These are phyloP conservation scores for Globisporangium rhizosaccharum DNA, from an alignment of 352 stramenopile genomes.

Conservation along the genomic window DNA sequence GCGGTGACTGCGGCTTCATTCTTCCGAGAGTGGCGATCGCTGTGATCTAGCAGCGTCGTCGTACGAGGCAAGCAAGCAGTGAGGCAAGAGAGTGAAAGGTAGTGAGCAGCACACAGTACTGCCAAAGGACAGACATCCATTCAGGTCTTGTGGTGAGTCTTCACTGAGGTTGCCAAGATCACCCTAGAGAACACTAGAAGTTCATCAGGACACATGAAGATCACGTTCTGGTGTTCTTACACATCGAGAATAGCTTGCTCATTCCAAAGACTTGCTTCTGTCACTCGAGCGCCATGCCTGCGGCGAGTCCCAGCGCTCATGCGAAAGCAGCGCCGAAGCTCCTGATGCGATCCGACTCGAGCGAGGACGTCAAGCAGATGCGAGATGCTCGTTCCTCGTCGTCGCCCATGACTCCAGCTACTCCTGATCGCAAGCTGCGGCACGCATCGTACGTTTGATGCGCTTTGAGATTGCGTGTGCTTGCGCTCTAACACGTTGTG, in stretches of 20 bases:
- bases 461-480: background rate
- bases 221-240: too few relatives aligned
- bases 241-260: too few relatives aligned
- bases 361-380: background rate
- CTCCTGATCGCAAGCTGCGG: slow-evolving; percentile 1
- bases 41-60: background rate
- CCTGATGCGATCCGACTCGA: slow-evolving; percentile 1
- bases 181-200: too few relatives aligned
- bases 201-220: too few relatives aligned
- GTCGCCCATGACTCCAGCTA: background rate
- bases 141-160: too few relatives aligned
- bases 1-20: slow-evolving; percentile 57
- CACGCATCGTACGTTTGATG: slow-evolving; percentile 8
- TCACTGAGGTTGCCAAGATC: too few relatives aligned
- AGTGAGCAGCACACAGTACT: background rate
- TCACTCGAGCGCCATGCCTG: background rate
- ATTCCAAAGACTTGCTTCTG: too few relatives aligned
- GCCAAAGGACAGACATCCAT: too few relatives aligned
- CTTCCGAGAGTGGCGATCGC: background rate
- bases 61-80: background rate
- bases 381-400: background rate
- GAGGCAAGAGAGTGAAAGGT: background rate
- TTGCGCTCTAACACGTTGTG: background rate
- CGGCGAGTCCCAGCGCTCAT: background rate
- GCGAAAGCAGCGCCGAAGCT: background rate